phyloP scores from a whole-genome alignment of 2,329 filamentous ascomycete genomes.

The Zasmidium angulare region DNA sequence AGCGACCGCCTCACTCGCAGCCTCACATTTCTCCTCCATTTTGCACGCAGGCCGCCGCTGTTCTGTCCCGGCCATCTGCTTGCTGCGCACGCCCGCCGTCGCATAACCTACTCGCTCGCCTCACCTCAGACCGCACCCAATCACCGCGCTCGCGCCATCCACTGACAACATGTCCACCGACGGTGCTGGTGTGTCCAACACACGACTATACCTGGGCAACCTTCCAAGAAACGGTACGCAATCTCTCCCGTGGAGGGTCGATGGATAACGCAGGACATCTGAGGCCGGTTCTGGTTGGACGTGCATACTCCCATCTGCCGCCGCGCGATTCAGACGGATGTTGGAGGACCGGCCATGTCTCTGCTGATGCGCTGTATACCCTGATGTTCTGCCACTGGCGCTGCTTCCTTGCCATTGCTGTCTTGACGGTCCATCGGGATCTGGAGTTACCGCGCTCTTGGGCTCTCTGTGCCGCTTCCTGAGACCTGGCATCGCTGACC shows the following conservation, averaged over 20 bases:
- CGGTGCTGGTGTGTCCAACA: constrained; percentile 9
- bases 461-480: constrained; percentile 6
- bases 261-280: constrained; percentile 25
- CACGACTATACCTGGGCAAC: constrained; percentile 57
- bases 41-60: too few species aligned
- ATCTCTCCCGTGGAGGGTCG: constrained; percentile 30
- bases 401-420: background rate
- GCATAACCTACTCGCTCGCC: background rate
- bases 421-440: constrained; percentile 23
- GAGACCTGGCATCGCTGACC: constrained; percentile 46
- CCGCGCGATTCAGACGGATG: constrained; percentile 2
- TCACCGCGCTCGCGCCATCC: background rate
- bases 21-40: too few species aligned
- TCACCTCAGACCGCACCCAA: background rate
- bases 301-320: background rate
- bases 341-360: constrained; percentile 22
- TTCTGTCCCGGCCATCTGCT: too few species aligned
- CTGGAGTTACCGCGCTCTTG: constrained; percentile 28
- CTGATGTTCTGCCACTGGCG: background rate
- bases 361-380: constrained; percentile 15
- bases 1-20: too few species aligned
- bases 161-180: background rate
- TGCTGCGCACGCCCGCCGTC: too few species aligned
- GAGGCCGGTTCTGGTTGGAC: constrained; percentile 22
- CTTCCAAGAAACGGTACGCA: constrained; percentile 89